Conservation (phyloP, 1,284 basidiomycete species). For the Phenoliferia sp. region DNA sequence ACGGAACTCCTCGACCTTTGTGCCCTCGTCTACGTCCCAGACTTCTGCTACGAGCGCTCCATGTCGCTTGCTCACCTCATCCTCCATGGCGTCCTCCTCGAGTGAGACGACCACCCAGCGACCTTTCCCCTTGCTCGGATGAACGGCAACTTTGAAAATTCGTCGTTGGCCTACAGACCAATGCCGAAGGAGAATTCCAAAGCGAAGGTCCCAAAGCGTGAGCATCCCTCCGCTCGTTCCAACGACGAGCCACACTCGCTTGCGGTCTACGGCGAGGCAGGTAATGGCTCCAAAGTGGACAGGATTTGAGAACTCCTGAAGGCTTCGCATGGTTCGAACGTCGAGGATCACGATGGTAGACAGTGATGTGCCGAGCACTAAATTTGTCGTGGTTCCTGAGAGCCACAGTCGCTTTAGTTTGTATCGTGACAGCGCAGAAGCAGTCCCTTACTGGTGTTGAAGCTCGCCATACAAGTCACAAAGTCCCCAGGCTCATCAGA, state of each 20-base stretch:
- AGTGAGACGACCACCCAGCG: slow-evolving; percentile 82
- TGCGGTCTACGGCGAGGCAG: slow-evolving; percentile 72
- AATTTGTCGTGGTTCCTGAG: slow-evolving; percentile 40
- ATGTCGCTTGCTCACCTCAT: neutral
- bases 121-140: slow-evolving; percentile 69
- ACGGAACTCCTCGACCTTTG: slow-evolving; percentile 60
- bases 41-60: slow-evolving; percentile 49
- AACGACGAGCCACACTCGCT: slow-evolving; percentile 77
- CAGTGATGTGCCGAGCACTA: slow-evolving; percentile 79
- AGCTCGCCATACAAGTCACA: slow-evolving; percentile 43
- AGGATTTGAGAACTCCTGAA: slow-evolving; percentile 74
- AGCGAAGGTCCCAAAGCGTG: slow-evolving; percentile 89
- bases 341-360: slow-evolving; percentile 75
- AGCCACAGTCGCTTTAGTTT: neutral
- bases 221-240: slow-evolving; percentile 80
- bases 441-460: slow-evolving; percentile 33
- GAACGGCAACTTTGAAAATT: slow-evolving; percentile 67
- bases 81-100: slow-evolving; percentile 43
- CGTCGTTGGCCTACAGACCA: slow-evolving; percentile 63
- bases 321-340: slow-evolving; percentile 72
- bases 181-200: slow-evolving; percentile 78
- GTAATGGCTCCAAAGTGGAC: slow-evolving; percentile 81
- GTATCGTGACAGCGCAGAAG: neutral
- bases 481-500: slow-evolving; percentile 41
- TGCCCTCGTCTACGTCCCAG: slow-evolving; percentile 67